Percentiles rank a stretch among this genome's conserved stretches.
phyloP scores from a whole-genome alignment of 148 eudicot species.

The Amaranthus palmeri region DNA sequence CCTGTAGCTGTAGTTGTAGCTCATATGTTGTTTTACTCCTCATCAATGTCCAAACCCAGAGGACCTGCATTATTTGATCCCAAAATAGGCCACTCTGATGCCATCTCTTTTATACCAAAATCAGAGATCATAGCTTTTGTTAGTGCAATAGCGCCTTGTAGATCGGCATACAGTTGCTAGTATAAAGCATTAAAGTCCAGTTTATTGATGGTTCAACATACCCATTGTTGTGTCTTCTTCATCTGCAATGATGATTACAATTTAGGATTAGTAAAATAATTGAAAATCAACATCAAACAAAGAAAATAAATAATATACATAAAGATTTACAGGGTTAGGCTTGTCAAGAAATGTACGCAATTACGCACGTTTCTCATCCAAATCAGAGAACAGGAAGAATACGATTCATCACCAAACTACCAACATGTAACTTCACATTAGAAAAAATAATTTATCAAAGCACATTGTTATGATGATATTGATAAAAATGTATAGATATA shows the following conservation, averaged over 20 bases:
- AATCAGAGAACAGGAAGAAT: constrained; percentile 6
- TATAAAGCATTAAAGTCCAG: constrained; percentile 53
- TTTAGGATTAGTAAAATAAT: not conserved
- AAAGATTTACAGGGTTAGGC: not conserved
- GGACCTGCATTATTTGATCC: not conserved
- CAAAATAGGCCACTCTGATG: not conserved
- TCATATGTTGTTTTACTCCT: not conserved
- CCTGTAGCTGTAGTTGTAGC: constrained; percentile 7
- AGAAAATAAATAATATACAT: not conserved
- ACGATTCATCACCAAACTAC: not conserved
- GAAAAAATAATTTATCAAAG: constrained; percentile 3
- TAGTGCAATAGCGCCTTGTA: constrained; percentile 52
- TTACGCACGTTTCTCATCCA: not conserved
- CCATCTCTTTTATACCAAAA: constrained; percentile 9
- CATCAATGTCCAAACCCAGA: not conserved
- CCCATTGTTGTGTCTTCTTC: not conserved
- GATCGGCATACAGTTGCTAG: constrained; percentile 47
- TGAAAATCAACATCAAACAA: not conserved
- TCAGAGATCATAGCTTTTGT: constrained; percentile 36
- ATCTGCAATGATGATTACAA: constrained; percentile 18
- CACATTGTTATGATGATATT: not conserved
- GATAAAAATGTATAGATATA: not conserved
- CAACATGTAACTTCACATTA: not conserved
- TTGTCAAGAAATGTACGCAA: not conserved
- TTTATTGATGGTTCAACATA: not conserved